Conservation (phyloP, 2,329 filamentous ascomycete species). For the Calonectria montana region DNA sequence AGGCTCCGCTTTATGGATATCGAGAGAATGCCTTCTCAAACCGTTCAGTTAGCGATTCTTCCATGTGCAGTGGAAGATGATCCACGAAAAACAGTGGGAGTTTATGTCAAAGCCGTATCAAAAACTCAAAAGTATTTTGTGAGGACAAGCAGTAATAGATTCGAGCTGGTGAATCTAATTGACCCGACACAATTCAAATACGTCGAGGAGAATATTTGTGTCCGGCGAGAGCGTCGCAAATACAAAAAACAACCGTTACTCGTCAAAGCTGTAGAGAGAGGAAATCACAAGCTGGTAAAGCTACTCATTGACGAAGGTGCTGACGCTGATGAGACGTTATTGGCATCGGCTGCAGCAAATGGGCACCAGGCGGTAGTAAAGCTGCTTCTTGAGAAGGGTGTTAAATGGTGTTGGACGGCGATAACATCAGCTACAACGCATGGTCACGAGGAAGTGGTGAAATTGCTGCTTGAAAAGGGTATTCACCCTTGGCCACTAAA, state of each 20-base stretch:
- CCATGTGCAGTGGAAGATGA: background rate
- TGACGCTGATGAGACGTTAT: background rate
- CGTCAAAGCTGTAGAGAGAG: background rate
- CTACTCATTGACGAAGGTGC: background rate
- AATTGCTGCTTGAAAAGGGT: background rate
- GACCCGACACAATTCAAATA: background rate
- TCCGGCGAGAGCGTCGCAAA: background rate
- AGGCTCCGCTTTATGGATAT: background rate
- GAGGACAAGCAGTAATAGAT: background rate
- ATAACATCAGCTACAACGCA: background rate
- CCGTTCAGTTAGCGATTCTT: background rate
- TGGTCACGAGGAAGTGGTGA: background rate
- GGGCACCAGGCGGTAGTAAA: background rate
- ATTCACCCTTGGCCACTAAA: too few relatives aligned
- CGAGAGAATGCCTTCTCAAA: background rate
- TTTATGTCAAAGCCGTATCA: background rate
- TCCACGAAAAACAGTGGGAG: background rate
- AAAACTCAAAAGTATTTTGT: background rate
- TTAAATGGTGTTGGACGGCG: background rate
- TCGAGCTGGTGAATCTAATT: background rate
- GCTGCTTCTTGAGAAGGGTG: background rate
- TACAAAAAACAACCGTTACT: background rate
- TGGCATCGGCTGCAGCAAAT: background rate
- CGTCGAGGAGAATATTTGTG: background rate
- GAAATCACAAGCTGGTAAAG: background rate